Conservation (phyloP, 2,329 filamentous ascomycete species). For the Helminthosporium solani region DNA sequence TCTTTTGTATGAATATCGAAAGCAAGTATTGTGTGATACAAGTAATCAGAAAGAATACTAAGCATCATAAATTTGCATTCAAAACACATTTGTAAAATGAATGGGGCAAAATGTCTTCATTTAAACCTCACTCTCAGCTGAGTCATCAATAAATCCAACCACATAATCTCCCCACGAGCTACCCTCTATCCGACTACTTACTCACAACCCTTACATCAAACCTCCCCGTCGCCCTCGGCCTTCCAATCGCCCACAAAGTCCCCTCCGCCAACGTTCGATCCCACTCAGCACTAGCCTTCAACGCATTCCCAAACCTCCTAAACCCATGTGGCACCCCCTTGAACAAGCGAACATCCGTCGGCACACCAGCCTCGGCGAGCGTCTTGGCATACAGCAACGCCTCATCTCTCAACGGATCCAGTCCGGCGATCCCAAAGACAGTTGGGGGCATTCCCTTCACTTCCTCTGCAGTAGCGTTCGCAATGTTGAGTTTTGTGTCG, state of each 20-base stretch:
- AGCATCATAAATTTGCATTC: too few species aligned
- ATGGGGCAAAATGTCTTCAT: too few species aligned
- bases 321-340: slow-evolving; percentile 57
- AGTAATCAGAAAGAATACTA: too few species aligned
- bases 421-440: slow-evolving; percentile 52
- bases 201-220: slow-evolving; percentile 36
- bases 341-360: slow-evolving; percentile 53
- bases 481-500: slow-evolving; percentile 35
- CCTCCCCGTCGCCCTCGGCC: slow-evolving; percentile 34
- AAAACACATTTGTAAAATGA: too few species aligned
- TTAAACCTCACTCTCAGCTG: too few species aligned
- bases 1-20: too few species aligned
- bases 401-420: slow-evolving; percentile 54
- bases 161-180: too few species aligned
- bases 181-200: too few species aligned
- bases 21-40: too few species aligned
- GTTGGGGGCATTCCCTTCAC: slow-evolving; percentile 50
- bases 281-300: slow-evolving; percentile 46
- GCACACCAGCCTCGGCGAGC: slow-evolving; percentile 49
- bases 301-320: slow-evolving; percentile 46
- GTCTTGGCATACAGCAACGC: slow-evolving; percentile 50
- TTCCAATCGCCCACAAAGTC: slow-evolving; percentile 46
- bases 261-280: slow-evolving; percentile 48
- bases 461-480: slow-evolving; percentile 34
- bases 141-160: too few species aligned